A percentile compares a stretch with the other conserved stretches of the same genome.
Evolutionary conservation across 108 stramenopile species (phyloP).

Genomic region (Stephanodiscus triporus): DNA sequence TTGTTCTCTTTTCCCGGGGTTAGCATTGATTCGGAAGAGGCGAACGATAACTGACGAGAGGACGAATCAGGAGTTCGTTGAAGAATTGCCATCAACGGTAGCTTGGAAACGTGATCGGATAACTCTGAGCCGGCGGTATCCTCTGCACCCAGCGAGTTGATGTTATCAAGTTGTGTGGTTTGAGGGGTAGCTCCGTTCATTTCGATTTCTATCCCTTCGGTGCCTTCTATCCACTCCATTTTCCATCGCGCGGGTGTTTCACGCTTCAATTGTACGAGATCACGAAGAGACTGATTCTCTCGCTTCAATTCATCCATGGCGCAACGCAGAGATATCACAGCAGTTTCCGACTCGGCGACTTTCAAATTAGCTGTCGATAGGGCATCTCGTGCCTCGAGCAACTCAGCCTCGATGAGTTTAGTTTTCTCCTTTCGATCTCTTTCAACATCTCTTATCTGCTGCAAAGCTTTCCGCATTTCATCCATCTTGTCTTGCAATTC

Average conservation of each 20-base stretch:
- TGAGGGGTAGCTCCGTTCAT: slow-evolving; percentile 17
- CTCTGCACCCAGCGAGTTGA: slow-evolving; percentile 36
- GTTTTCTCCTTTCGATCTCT: slow-evolving; percentile 4
- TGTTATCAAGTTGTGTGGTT: slow-evolving; percentile 2
- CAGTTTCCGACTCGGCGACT: slow-evolving; percentile 9
- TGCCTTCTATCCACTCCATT: slow-evolving; percentile 21
- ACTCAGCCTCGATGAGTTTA: slow-evolving; percentile 14
- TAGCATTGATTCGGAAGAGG: neutral
- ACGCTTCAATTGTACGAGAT: neutral
- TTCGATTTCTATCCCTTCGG: slow-evolving; percentile 21
- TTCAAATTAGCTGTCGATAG: slow-evolving; percentile 3
- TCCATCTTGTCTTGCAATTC: slow-evolving; percentile 7
- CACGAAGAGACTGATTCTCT: slow-evolving; percentile 14
- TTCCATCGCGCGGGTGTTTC: slow-evolving; percentile 18
- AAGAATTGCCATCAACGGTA: slow-evolving; percentile 20
- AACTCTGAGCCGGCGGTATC: slow-evolving; percentile 20
- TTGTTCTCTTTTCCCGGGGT: slow-evolving; percentile 24
- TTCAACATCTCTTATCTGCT: slow-evolving; percentile 3
- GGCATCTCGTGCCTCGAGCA: slow-evolving; percentile 2
- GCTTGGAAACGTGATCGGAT: slow-evolving; percentile 11
- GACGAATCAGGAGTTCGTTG: slow-evolving; percentile 14
- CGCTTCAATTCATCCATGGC: slow-evolving; percentile 9
- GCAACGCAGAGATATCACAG: slow-evolving; percentile 7
- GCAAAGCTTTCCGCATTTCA: slow-evolving; percentile 15
- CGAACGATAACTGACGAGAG: slow-evolving; percentile 25